Evolutionary conservation across 169 alveolate species (phyloP), one percentile per base, ranked within the genome.

Genomic region (Plasmodium vivax): DNA sequence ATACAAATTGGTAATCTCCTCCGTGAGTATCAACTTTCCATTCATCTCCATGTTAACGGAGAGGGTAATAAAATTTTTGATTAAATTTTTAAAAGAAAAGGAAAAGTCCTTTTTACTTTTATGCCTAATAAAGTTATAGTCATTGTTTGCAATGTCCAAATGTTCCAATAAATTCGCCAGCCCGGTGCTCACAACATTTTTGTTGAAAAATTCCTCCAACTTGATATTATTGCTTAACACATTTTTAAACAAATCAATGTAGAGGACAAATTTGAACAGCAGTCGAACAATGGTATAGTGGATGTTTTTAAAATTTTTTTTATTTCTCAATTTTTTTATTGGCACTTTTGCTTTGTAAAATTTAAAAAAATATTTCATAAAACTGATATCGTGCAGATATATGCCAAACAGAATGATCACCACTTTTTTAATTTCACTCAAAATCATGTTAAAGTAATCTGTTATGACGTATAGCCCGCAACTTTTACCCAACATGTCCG

Each of bases 341-440:
- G 19, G 2, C 79, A 88, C 73, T 7, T 19, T 38, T 79, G 19
- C 43, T 9, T 88, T 88, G 56, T 88, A 41, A 62, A 79, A 81
- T 73, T 71, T 88, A 88, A 88, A 88, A 88, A 41, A 88, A 80
- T 88, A 88, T 43, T 58, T 88, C 83, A 88, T 32, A 79, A 38
- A 80, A 16, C 51, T 36, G 30, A 88, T 88, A 23, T 88, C 90
- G 75, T 88, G 73, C 36, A 88, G 43, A 80, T 88, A 88, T 41
- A 88, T 88, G n/a, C 84, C 90, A 80, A 88, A 88, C 34, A 88
- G 36, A 10, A 88, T 19, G 19, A 88, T 80, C 32, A 88, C n/a
- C 23, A 56, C 90, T 79, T 88, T 68, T 47, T 62, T 88, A 80
- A 88, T 54, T 88, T 88, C 82, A 7, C 34, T 38, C 34, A 80